Evolutionary conservation across 768 basidiomycete genomes (phyloP).

Genomic region (Filobasidium floriforme): DNA sequence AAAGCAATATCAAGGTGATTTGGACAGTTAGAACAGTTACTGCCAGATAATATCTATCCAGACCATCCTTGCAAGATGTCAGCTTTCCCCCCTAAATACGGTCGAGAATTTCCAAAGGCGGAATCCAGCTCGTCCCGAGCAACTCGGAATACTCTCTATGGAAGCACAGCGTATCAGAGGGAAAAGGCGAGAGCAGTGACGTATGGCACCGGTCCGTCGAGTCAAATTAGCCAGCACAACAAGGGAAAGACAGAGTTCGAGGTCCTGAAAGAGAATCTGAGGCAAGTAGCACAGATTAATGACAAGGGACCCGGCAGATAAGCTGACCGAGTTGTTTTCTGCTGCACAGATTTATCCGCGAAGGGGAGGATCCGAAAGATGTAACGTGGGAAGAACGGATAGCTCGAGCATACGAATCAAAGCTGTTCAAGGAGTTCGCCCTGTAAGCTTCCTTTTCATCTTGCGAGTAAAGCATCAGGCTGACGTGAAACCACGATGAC

Average conservation of each 20-base stretch:
- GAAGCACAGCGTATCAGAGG: constrained; percentile 14
- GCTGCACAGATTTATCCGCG: constrained; percentile 62
- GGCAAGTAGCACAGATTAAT: constrained; percentile 28
- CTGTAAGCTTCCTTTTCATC: constrained; percentile 27
- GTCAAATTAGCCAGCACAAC: not conserved
- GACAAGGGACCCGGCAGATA: not conserved
- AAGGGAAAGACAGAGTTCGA: constrained; percentile 45
- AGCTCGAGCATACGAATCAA: constrained; percentile 79
- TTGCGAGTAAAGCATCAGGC: not conserved
- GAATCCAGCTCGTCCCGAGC: not conserved
- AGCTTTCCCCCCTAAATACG: not conserved
- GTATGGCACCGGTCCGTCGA: not conserved
- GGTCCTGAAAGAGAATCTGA: constrained; percentile 46
- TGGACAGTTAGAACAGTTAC: too few relatives aligned
- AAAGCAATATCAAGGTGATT: too few relatives aligned
- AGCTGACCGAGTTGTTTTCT: not conserved
- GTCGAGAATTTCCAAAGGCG: not conserved
- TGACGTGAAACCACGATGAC: not conserved
- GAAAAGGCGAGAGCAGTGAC: constrained; percentile 3
- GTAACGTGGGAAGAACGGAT: constrained; percentile 74
- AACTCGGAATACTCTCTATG: not conserved
- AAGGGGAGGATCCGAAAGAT: constrained; percentile 49
- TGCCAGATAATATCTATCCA: too few relatives aligned
- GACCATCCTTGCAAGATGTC: not conserved
- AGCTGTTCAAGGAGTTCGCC: constrained; percentile 73